These are phyloP conservation scores for Circinella umbellata DNA, from an alignment of 371 early-diverging fungal species.

Conservation along the genomic window DNA sequence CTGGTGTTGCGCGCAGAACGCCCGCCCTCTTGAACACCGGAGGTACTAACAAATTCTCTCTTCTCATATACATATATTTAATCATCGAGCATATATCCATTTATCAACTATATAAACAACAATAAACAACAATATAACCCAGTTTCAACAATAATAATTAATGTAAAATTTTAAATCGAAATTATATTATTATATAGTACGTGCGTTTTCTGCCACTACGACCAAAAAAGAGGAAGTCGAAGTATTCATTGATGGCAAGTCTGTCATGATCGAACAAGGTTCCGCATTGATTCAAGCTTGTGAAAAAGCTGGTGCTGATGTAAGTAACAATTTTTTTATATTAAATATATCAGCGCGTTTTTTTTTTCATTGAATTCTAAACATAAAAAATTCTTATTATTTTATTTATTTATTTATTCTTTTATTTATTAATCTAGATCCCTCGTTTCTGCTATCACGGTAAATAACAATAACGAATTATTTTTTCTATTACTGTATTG, in stretches of 20 bases:
- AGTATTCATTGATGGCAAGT: conserved; percentile 90
- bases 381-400: background rate
- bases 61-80: background rate
- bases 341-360: background rate
- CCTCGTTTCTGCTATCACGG: conserved; percentile 98
- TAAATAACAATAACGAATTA: conserved; percentile 21
- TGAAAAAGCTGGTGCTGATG: conserved; percentile 86
- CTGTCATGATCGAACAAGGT: conserved; percentile 91
- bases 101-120: background rate
- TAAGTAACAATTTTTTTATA: conserved; percentile 25
- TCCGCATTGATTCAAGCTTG: conserved; percentile 97
- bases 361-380: background rate
- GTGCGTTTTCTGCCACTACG: conserved; percentile 61
- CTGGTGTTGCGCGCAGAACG: conserved; percentile 50
- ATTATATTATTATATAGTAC: conserved; percentile 29
- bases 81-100: too few species aligned
- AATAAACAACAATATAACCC: conserved; percentile 8
- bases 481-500: background rate
- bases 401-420: too few species aligned
- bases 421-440: conserved; percentile 47
- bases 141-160: background rate
- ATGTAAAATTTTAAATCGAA: background rate
- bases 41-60: conserved; percentile 26
- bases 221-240: conserved; percentile 71
- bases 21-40: conserved; percentile 50